phyloP scores from a whole-genome alignment of 768 basidiomycete species.

The Pleurotus eryngii region DNA sequence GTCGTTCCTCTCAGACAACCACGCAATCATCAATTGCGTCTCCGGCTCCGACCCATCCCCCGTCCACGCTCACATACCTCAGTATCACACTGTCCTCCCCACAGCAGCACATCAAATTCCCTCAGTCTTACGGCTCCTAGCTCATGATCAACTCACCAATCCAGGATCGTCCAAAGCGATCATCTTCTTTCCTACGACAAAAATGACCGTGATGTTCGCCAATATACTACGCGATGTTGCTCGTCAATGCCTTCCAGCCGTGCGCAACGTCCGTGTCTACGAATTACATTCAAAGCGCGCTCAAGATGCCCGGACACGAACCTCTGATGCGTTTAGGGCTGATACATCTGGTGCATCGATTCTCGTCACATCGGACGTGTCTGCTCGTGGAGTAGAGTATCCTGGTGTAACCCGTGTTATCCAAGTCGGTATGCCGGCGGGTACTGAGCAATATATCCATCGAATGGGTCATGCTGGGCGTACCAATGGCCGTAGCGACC shows the following conservation, averaged over 20 bases:
- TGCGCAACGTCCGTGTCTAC: constrained; percentile 51
- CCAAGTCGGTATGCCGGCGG: constrained; percentile 78
- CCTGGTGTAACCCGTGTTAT: constrained; percentile 89
- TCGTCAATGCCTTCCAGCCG: constrained; percentile 44
- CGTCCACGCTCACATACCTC: constrained; percentile 73
- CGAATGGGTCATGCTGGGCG: constrained; percentile 74
- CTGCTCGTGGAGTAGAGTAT: constrained; percentile 87
- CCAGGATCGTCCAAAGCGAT: constrained; percentile 69
- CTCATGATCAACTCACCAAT: constrained; percentile 81
- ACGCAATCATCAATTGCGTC: constrained; percentile 74
- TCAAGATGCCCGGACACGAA: constrained; percentile 52
- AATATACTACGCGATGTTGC: constrained; percentile 54
- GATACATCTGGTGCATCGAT: constrained; percentile 55
- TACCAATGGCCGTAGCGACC: constrained; percentile 65
- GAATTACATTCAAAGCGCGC: constrained; percentile 81
- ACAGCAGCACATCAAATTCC: constrained; percentile 66
- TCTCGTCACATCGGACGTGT: constrained; percentile 84
- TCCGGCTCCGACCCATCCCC: constrained; percentile 50
- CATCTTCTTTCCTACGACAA: constrained; percentile 83
- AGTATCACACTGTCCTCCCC: constrained; percentile 77
- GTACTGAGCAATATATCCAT: constrained; percentile 73
- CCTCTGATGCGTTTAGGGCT: constrained; percentile 57
- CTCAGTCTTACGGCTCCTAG: constrained; percentile 74
- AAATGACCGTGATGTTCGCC: constrained; percentile 74
- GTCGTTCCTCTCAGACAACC: constrained; percentile 52